Evolutionary conservation across 768 basidiomycete genomes (phyloP).

Genomic region (Mycena chlorophos): DNA sequence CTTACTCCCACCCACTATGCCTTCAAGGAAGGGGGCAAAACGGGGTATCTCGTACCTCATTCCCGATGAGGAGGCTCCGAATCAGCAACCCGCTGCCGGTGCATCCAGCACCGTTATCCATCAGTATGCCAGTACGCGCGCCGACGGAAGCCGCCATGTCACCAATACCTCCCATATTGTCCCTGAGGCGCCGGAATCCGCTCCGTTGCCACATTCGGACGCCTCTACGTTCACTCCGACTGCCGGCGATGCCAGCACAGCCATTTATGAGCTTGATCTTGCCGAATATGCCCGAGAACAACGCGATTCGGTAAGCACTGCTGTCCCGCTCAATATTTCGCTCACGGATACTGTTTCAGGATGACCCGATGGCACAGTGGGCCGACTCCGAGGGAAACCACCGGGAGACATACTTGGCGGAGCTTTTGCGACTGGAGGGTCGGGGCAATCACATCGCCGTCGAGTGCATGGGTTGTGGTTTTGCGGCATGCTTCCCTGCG

Average conservation of each 20-base stretch:
- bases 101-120: too few species aligned
- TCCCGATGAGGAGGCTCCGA: too few species aligned
- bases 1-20: too few species aligned
- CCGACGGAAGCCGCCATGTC: too few species aligned
- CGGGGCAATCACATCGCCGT: background rate
- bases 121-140: too few species aligned
- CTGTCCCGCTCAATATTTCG: background rate
- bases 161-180: too few species aligned
- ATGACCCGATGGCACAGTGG: constrained; percentile 6
- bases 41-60: too few species aligned
- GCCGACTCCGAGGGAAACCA: constrained; percentile 1
- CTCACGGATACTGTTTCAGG: background rate
- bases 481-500: background rate
- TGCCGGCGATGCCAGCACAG: too few species aligned
- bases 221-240: too few species aligned
- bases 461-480: background rate
- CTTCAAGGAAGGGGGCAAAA: background rate
- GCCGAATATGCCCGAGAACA: background rate
- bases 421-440: constrained; percentile 21
- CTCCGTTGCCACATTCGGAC: too few species aligned
- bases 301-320: background rate
- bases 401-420: constrained; percentile 11
- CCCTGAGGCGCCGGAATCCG: too few species aligned
- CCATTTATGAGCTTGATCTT: background rate
- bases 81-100: too few species aligned